Conservation (phyloP, 768 basidiomycete genomes). For the Imleria badia region DNA sequence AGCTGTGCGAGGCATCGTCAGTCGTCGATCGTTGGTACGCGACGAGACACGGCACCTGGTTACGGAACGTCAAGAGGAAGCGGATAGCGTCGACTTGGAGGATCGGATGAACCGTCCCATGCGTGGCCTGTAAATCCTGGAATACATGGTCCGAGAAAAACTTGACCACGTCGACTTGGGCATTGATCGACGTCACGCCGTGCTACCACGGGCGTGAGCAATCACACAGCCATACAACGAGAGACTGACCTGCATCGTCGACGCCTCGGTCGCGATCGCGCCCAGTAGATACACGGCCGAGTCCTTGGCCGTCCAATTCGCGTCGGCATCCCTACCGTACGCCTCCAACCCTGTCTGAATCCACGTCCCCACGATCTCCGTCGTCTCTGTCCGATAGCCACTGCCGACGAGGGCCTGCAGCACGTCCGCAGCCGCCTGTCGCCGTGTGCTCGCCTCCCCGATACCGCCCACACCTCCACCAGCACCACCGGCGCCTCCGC, state of each 20-base stretch:
- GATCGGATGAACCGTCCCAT: constrained; percentile 77
- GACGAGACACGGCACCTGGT: constrained; percentile 56
- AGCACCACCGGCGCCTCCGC: constrained; percentile 34
- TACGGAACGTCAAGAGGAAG: constrained; percentile 93
- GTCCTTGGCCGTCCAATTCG: constrained; percentile 90
- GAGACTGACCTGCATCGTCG: constrained; percentile 71
- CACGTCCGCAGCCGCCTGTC: constrained; percentile 95
- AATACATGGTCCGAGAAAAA: constrained; percentile 94
- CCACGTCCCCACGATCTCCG: constrained; percentile 83
- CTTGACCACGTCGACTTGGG: constrained; percentile 88
- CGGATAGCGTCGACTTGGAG: constrained; percentile 96
- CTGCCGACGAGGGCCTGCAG: constrained; percentile 83
- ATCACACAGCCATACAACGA: background rate
- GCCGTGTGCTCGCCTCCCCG: constrained; percentile 76
- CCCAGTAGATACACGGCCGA: constrained; percentile 90
- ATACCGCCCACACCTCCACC: constrained; percentile 36
- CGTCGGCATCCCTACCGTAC: constrained; percentile 58
- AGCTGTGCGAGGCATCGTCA: constrained; percentile 46
- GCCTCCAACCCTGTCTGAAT: constrained; percentile 70
- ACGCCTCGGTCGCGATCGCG: constrained; percentile 89
- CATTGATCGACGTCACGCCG: constrained; percentile 92
- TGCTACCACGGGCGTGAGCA: constrained; percentile 45
- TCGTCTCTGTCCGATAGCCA: constrained; percentile 83
- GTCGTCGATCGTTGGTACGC: background rate
- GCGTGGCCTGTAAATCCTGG: constrained; percentile 73